phyloP scores from a whole-genome alignment of 768 basidiomycete genomes.

The Cytidiella melzeri region DNA sequence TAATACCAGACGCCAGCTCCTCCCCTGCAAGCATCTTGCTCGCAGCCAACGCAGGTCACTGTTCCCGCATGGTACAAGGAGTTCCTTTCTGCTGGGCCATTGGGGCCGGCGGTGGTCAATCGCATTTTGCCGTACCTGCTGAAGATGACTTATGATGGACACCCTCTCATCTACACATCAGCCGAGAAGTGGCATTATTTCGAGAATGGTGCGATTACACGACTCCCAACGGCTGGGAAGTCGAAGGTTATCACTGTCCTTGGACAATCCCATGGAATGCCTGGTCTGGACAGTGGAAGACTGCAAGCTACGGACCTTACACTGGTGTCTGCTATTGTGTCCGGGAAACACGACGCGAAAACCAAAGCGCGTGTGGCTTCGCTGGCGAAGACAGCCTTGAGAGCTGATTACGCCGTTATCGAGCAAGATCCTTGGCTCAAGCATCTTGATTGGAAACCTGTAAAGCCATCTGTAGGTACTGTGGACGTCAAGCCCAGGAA shows the following conservation, averaged over 20 bases:
- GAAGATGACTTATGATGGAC: conserved; percentile 50
- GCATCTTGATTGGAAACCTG: conserved; percentile 62
- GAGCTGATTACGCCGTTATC: not conserved
- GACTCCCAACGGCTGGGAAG: conserved; percentile 38
- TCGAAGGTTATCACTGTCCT: conserved; percentile 43
- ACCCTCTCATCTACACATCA: conserved; percentile 49
- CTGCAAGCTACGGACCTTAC: conserved; percentile 37
- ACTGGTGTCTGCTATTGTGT: conserved; percentile 42
- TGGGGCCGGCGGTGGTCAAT: conserved; percentile 36
- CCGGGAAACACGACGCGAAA: conserved; percentile 32
- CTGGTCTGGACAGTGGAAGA: conserved; percentile 36
- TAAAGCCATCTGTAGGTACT: not conserved
- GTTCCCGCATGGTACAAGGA: conserved; percentile 55
- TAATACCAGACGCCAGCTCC: too few relatives aligned
- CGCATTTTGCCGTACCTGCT: conserved; percentile 66
- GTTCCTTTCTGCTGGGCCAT: conserved; percentile 37
- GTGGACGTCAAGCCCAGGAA: not conserved
- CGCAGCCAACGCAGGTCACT: not conserved
- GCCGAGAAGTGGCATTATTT: conserved; percentile 67
- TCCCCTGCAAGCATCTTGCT: too few relatives aligned
- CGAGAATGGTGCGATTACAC: conserved; percentile 26
- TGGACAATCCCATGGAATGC: conserved; percentile 39
- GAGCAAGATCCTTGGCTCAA: conserved; percentile 46
- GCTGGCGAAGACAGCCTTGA: conserved; percentile 29
- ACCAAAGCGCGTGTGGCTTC: conserved; percentile 31